Evolutionary conservation across 2,329 filamentous ascomycete genomes (phyloP).

Genomic region (Arthroderma sp.): DNA sequence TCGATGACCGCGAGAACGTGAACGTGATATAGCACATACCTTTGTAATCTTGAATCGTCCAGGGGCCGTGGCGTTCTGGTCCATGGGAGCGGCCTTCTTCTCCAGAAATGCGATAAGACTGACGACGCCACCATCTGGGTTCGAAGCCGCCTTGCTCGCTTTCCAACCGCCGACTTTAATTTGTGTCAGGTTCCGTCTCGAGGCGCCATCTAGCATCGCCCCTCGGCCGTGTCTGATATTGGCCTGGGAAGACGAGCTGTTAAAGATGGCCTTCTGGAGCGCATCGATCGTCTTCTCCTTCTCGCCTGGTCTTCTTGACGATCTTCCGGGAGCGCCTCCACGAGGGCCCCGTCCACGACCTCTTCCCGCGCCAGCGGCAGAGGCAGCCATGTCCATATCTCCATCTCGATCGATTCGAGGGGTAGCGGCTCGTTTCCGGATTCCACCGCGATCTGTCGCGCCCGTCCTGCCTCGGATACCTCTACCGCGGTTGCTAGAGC

Average conservation of each 20-base stretch:
- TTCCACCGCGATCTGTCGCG: conserved; percentile 35
- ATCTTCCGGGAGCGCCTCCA: conserved; percentile 22
- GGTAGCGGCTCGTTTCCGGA: conserved; percentile 38
- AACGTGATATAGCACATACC: conserved; percentile 52
- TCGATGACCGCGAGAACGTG: conserved; percentile 32
- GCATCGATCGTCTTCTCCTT: conserved; percentile 24
- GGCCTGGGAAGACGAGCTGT: conserved; percentile 24
- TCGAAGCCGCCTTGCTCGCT: conserved; percentile 54
- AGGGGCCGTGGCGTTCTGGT: conserved; percentile 35
- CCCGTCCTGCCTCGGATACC: conserved; percentile 18
- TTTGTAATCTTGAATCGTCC: conserved; percentile 57
- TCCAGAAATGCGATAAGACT: conserved; percentile 58
- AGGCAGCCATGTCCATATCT: conserved; percentile 47
- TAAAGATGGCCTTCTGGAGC: conserved; percentile 28
- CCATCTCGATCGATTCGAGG: conserved; percentile 47
- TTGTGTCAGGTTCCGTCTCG: conserved; percentile 21
- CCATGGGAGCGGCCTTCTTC: conserved; percentile 49
- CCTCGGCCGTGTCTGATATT: conserved; percentile 30
- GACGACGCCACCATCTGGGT: conserved; percentile 54
- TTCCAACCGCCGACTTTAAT: conserved; percentile 49
- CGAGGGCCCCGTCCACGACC: conserved; percentile 24
- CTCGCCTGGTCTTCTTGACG: conserved; percentile 15
- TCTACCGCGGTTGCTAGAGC: conserved; percentile 24
- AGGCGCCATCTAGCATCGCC: conserved; percentile 19
- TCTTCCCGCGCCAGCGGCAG: conserved; percentile 25